These are phyloP conservation scores for Kernera saxatilis DNA, from an alignment of 345 rosid genomes.

Conservation along the genomic window DNA sequence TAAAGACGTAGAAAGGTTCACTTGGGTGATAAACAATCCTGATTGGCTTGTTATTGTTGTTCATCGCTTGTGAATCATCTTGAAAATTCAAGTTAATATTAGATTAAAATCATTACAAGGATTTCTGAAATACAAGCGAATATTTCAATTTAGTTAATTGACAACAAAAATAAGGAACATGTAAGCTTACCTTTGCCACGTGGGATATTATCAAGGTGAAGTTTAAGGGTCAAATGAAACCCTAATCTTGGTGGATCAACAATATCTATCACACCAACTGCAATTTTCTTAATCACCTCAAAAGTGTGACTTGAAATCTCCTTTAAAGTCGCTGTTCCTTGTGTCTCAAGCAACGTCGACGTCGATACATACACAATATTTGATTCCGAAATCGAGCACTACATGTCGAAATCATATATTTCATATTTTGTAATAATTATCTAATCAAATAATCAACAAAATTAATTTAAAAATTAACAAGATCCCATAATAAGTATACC, in stretches of 20 bases:
- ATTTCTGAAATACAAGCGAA: too few species aligned
- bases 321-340: slow-evolving; percentile 32
- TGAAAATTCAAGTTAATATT: slow-evolving; percentile 43
- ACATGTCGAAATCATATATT: background rate
- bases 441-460: background rate
- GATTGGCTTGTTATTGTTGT: slow-evolving; percentile 35
- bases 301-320: slow-evolving; percentile 42
- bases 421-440: background rate
- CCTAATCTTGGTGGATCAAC: slow-evolving; percentile 74
- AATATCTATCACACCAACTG: slow-evolving; percentile 52
- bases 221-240: slow-evolving; percentile 71
- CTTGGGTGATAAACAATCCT: slow-evolving; percentile 65
- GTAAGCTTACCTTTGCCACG: slow-evolving; percentile 47
- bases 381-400: slow-evolving; percentile 66
- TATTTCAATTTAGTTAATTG: too few species aligned
- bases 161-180: background rate
- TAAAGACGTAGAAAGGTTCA: slow-evolving; percentile 74
- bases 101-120: too few species aligned
- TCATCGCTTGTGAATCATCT: slow-evolving; percentile 26
- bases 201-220: slow-evolving; percentile 56
- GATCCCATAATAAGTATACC: slow-evolving; percentile 35
- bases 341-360: slow-evolving; percentile 57
- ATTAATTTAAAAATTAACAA: background rate
- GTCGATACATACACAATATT: slow-evolving; percentile 44
- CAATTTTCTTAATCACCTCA: slow-evolving; percentile 43